Evolutionary conservation across 2,329 filamentous ascomycete genomes (phyloP).

Genomic region (Phyllachora maydis): DNA sequence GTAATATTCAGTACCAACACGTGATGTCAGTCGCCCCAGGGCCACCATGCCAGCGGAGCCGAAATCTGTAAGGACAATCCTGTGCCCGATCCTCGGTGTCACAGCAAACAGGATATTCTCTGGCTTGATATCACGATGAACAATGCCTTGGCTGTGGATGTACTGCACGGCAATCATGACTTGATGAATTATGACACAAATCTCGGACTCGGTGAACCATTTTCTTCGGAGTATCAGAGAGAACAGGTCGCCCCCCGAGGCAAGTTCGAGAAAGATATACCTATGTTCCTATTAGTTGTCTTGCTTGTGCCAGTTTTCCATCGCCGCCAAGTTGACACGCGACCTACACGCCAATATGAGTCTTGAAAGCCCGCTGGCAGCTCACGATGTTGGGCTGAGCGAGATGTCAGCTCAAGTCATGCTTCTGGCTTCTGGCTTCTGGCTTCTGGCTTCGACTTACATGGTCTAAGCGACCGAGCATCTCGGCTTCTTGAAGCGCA

Average conservation of each 20-base stretch:
- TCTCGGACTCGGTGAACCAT: conserved; percentile 17
- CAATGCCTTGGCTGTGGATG: conserved; percentile 25
- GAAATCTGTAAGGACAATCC: conserved; percentile 30
- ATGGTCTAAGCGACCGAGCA: conserved; percentile 30
- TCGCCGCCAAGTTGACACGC: no score
- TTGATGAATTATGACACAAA: conserved; percentile 23
- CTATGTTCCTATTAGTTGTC: conserved; percentile 11
- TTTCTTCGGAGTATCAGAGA: conserved; percentile 20
- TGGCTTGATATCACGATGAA: conserved; percentile 31
- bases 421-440: no score
- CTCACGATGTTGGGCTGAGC: conserved; percentile 30
- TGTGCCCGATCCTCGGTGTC: conserved; percentile 19
- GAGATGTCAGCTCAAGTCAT: conserved; percentile 1
- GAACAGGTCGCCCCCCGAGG: conserved; percentile 30
- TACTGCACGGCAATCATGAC: conserved; percentile 22
- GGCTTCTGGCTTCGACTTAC: conserved; percentile 20
- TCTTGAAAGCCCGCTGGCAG: conserved; percentile 28
- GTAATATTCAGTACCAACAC: conserved; percentile 23
- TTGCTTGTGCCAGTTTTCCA: no score
- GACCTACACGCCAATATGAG: conserved; percentile 22
- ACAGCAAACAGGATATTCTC: conserved; percentile 28
- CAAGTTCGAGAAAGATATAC: conserved; percentile 35
- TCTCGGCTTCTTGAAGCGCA: conserved; percentile 25
- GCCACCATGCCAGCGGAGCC: conserved; percentile 22
- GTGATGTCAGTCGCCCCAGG: conserved; percentile 19